Conservation (phyloP, 352 stramenopile genomes). For the Pythium periplocum region DNA sequence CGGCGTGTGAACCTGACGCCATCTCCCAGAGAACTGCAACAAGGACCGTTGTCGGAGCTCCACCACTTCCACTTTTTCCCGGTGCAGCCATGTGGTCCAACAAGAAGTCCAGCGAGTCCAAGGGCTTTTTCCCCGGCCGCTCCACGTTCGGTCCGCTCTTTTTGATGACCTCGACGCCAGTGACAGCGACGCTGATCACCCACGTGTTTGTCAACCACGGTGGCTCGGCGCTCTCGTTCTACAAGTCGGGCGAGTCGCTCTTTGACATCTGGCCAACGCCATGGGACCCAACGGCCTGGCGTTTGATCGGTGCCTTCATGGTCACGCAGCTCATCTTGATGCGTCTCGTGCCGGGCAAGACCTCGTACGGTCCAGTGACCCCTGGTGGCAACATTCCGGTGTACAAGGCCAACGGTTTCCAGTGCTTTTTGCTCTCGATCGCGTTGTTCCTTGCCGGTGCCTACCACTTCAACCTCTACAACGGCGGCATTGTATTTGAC, state of each 20-base stretch:
- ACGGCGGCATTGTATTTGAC: slow-evolving; percentile 83
- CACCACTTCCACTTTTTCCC: slow-evolving; percentile 5
- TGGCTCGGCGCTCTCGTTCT: slow-evolving; percentile 33
- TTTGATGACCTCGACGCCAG: slow-evolving; percentile 83
- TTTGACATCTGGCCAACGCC: slow-evolving; percentile 75
- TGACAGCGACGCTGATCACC: slow-evolving; percentile 82
- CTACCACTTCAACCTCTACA: slow-evolving; percentile 48
- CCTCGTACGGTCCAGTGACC: slow-evolving; percentile 81
- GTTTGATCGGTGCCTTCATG: slow-evolving; percentile 88
- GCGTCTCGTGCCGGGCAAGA: slow-evolving; percentile 84
- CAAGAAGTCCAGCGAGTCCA: slow-evolving; percentile 46
- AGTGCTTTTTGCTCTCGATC: slow-evolving; percentile 87
- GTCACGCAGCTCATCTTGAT: slow-evolving; percentile 88
- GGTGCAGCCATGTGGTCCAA: slow-evolving; percentile 59
- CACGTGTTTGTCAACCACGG: slow-evolving; percentile 62
- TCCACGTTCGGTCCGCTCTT: slow-evolving; percentile 82
- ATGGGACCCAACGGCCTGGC: slow-evolving; percentile 84
- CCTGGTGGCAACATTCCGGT: slow-evolving; percentile 84
- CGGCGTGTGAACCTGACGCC: no score
- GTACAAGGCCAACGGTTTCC: slow-evolving; percentile 93
- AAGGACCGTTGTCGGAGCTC: neutral
- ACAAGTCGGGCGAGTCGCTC: slow-evolving; percentile 42
- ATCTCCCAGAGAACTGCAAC: no score
- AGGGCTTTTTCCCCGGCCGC: slow-evolving; percentile 73
- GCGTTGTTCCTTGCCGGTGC: slow-evolving; percentile 59